These are phyloP conservation scores for Austroboletus rostrupii DNA, from an alignment of 1,284 basidiomycete species.

Conservation along the genomic window DNA sequence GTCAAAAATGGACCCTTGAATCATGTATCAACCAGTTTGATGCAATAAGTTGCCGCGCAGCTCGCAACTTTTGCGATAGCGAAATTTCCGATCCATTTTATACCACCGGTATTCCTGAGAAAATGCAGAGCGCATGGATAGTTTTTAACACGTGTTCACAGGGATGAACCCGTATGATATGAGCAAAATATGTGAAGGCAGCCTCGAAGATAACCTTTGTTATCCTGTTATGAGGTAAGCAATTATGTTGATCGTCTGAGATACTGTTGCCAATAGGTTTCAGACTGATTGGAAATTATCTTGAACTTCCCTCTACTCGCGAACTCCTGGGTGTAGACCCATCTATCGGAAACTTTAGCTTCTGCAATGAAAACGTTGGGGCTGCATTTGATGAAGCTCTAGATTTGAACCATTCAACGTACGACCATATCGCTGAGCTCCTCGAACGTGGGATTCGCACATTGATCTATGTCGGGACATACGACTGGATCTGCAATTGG, in stretches of 20 bases:
- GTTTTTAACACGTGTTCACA: constrained; percentile 9
- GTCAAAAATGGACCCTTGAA: constrained; percentile 40
- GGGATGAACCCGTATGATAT: constrained; percentile 50
- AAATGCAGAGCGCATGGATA: constrained; percentile 23
- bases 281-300: constrained; percentile 48
- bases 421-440: constrained; percentile 61
- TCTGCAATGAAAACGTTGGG: constrained; percentile 35
- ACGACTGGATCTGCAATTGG: constrained; percentile 78
- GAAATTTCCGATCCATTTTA: constrained; percentile 33
- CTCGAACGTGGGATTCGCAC: constrained; percentile 72
- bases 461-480: constrained; percentile 71
- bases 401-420: constrained; percentile 43
- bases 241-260: not conserved
- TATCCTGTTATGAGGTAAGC: constrained; percentile 47
- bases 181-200: constrained; percentile 52
- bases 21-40: constrained; percentile 49
- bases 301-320: constrained; percentile 43
- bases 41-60: constrained; percentile 42
- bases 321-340: constrained; percentile 55
- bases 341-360: constrained; percentile 42
- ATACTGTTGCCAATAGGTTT: constrained; percentile 1
- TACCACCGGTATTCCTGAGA: constrained; percentile 30
- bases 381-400: constrained; percentile 36
- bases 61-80: constrained; percentile 40
- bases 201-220: constrained; percentile 28